phyloP scores from a whole-genome alignment of 164 flowering plant species.

The Magnolia officinalis region DNA sequence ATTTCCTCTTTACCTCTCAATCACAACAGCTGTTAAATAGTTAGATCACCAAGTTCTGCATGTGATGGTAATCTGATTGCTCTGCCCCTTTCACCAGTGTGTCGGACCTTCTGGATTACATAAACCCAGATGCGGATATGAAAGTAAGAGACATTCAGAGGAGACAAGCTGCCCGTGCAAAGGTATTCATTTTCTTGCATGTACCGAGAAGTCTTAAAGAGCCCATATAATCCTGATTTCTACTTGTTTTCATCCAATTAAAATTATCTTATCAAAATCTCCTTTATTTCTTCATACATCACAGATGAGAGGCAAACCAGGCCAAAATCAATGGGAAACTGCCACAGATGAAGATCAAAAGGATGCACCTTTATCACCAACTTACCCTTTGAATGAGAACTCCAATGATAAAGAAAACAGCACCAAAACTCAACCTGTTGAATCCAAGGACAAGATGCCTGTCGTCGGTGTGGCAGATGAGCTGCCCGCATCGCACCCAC shows the following conservation, averaged over 20 bases:
- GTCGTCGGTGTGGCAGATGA: constrained; percentile 23
- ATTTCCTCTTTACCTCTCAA: no score
- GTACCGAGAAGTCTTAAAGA: not conserved
- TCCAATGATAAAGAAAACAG: constrained; percentile 66
- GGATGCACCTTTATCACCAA: constrained; percentile 27
- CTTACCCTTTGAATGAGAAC: constrained; percentile 34
- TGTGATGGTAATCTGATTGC: not conserved
- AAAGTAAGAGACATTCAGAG: constrained; percentile 77
- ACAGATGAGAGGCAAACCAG: constrained; percentile 38
- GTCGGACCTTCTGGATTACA: constrained; percentile 85
- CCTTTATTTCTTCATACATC: constrained; percentile 3
- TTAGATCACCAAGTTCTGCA: no score
- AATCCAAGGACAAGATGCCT: constrained; percentile 33
- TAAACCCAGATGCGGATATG: constrained; percentile 73
- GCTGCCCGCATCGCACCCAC: constrained; percentile 16
- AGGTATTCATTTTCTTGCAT: constrained; percentile 35
- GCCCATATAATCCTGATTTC: not conserved
- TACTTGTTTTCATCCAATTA: no score
- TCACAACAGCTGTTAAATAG: no score
- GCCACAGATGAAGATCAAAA: constrained; percentile 14
- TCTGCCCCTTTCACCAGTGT: constrained; percentile 48
- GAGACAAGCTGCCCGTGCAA: constrained; percentile 73
- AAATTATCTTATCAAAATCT: no score
- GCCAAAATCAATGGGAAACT: not conserved
- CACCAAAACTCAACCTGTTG: constrained; percentile 32